A percentile compares a stretch with the other conserved stretches of the same genome.
Conservation (phyloP, 1,284 basidiomycete species). For the Calocybe gambosa region DNA sequence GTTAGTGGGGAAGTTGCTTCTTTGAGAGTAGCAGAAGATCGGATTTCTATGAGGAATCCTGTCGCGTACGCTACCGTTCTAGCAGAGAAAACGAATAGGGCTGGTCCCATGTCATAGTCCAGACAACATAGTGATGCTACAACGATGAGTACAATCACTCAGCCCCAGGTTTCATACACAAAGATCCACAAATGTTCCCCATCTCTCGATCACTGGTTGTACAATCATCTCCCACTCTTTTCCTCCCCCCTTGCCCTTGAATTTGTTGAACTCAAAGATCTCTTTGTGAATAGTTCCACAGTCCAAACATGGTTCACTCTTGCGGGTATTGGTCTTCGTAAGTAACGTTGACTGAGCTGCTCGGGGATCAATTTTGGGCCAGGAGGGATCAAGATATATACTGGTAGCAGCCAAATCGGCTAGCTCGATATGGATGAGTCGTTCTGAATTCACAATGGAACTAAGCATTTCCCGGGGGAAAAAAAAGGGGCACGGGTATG, state of each 20-base stretch:
- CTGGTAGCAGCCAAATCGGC: conserved; percentile 53
- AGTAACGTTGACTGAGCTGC: conserved; percentile 11
- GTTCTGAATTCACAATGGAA: conserved; percentile 34
- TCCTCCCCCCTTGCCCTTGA: conserved; percentile 45
- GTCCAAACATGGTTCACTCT: conserved; percentile 29
- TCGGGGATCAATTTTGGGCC: conserved; percentile 21
- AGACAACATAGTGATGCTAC: background rate
- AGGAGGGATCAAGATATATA: conserved; percentile 54
- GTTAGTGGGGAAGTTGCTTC: too few species aligned
- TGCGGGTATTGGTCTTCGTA: conserved; percentile 8
- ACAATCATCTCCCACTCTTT: conserved; percentile 72
- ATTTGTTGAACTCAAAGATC: conserved; percentile 64
- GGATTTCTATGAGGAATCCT: too few species aligned
- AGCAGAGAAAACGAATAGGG: too few species aligned
- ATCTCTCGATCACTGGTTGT: conserved; percentile 66
- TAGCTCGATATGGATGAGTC: conserved; percentile 72
- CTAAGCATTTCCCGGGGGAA: background rate
- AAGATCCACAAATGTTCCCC: conserved; percentile 56
- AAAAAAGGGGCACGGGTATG: background rate
- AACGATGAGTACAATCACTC: too few species aligned
- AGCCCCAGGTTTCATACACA: conserved; percentile 31
- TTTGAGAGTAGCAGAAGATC: too few species aligned
- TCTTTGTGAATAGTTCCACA: conserved; percentile 64
- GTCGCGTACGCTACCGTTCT: too few species aligned
- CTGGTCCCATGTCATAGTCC: too few species aligned